Evolutionary conservation across 306 rosid genomes (phyloP).

Genomic region (Cicer judaicum): DNA sequence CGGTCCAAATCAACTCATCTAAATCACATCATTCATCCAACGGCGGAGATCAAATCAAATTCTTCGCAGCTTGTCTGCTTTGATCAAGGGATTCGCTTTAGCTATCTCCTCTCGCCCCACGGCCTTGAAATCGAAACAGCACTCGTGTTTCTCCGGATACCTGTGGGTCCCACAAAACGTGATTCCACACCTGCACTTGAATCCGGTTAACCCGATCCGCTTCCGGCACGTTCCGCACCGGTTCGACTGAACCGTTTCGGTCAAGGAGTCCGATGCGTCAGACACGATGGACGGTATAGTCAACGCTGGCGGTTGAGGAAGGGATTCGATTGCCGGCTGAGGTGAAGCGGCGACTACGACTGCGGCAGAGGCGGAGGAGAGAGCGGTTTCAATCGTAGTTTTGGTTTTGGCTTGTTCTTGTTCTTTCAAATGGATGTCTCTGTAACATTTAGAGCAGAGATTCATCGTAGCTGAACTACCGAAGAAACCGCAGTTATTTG

Average conservation of each 20-base stretch:
- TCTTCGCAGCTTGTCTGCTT: constrained; percentile 73
- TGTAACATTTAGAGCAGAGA: constrained; percentile 90
- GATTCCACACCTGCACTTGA: constrained; percentile 77
- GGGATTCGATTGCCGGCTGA: constrained; percentile 35
- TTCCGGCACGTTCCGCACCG: constrained; percentile 77
- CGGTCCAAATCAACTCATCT: constrained; percentile 36
- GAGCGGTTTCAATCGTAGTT: constrained; percentile 79
- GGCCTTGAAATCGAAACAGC: constrained; percentile 78
- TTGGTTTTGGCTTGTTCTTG: constrained; percentile 76
- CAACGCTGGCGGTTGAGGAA: constrained; percentile 41
- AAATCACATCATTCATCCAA: constrained; percentile 23
- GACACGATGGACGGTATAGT: constrained; percentile 33
- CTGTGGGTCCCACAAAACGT: constrained; percentile 89
- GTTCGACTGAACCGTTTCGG: constrained; percentile 44
- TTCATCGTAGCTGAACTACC: constrained; percentile 90
- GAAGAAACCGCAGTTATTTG: constrained; percentile 93
- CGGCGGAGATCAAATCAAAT: constrained; percentile 68
- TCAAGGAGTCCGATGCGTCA: constrained; percentile 15
- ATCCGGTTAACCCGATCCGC: constrained; percentile 86
- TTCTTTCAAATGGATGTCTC: constrained; percentile 63
- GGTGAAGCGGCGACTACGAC: not conserved
- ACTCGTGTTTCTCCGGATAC: constrained; percentile 89
- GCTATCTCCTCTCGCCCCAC: constrained; percentile 88
- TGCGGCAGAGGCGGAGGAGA: constrained; percentile 46
- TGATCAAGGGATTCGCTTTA: constrained; percentile 77